Base-by-base conservation (phyloP, 345 rosid species). In the Lagerstroemia speciosa region DNA sequence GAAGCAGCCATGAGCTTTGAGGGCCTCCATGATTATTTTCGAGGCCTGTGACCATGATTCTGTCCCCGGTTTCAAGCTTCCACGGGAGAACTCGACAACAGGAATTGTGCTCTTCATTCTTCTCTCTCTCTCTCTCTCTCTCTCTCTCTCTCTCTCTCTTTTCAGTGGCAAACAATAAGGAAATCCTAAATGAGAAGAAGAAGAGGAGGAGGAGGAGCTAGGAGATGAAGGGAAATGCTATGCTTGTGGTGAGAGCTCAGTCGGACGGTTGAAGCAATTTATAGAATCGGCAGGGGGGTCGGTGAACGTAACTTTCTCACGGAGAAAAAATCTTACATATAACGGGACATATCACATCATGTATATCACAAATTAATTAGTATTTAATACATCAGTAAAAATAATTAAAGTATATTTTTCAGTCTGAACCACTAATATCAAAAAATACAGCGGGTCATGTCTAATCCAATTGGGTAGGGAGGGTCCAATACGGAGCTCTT, bases 1-100 rank as follows among this genome's bases (percentile, higher is more conserved):
- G 73, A 78, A 81, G 60, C 78, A 72, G 30, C 85, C 82, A 3
- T 74, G 71, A 11, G 65, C 72, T 40, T 78, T 74, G 2, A 78
- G 71, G 33, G 85, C 81, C 33, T 61, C 33, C 17, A 40, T 40
- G 24, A 79, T 64, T 19, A 27, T 67, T 6, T 53, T 69, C 77
- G 76, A 53, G 4, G 74, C 60, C 36, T 53, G 22, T 9, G 24
- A 9, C 86, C 86, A 76, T 32, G 74, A 36, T 62, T 52, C 53
- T 3, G 76, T 36, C 31, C 84, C 76, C 15, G 74, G 76, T 64
- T 62, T 62, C 40, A 67, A 27, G 52, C 32, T 32, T 6, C 50
- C 55, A 26, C 19, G 16, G 34, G 76, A 71, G 30, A 76, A 63
- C 10, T 57, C 67, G 9, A 66, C 60, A 27, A 71, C 69, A 1